A percentile compares a stretch with the other conserved stretches of the same genome.
Evolutionary conservation across 1,139 yeast species (phyloP).

Genomic region (Tardiomyces depauwii): DNA sequence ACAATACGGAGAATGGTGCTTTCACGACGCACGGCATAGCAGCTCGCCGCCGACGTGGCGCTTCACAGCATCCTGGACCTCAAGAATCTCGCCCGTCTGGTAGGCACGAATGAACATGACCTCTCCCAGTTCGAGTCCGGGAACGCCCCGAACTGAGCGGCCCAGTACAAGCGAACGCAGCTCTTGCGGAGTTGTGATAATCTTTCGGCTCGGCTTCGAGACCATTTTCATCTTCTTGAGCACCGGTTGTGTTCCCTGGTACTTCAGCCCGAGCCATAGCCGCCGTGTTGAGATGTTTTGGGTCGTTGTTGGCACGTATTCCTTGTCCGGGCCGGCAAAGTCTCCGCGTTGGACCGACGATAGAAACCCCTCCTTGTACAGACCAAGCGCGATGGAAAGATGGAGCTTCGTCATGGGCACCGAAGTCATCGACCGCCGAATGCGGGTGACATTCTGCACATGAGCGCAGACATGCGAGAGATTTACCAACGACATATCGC

Average conservation of each 20-base stretch:
- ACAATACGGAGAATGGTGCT: background rate
- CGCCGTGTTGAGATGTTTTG: slow-evolving; percentile 81
- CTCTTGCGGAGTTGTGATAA: slow-evolving; percentile 51
- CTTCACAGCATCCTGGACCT: slow-evolving; percentile 80
- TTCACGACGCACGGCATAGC: slow-evolving; percentile 62
- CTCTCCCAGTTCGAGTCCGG: slow-evolving; percentile 87
- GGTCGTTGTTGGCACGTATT: slow-evolving; percentile 70
- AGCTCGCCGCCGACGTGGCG: slow-evolving; percentile 66
- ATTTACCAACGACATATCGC: slow-evolving; percentile 67
- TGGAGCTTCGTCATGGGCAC: slow-evolving; percentile 80
- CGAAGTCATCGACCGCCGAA: slow-evolving; percentile 61
- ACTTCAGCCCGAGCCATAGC: slow-evolving; percentile 86
- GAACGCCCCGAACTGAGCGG: slow-evolving; percentile 56
- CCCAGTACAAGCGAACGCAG: slow-evolving; percentile 70
- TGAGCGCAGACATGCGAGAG: slow-evolving; percentile 83
- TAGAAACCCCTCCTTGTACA: slow-evolving; percentile 85
- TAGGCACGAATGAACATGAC: slow-evolving; percentile 49
- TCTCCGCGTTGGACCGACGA: slow-evolving; percentile 81
- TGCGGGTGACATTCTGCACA: slow-evolving; percentile 76
- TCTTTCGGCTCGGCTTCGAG: slow-evolving; percentile 76
- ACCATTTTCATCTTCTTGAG: slow-evolving; percentile 60
- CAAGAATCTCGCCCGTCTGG: slow-evolving; percentile 40
- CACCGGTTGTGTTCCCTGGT: slow-evolving; percentile 71
- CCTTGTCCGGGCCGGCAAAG: slow-evolving; percentile 73
- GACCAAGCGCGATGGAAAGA: slow-evolving; percentile 69